Conservation (phyloP, 768 basidiomycete species). For the Gloeopeniophorella convolvens region DNA sequence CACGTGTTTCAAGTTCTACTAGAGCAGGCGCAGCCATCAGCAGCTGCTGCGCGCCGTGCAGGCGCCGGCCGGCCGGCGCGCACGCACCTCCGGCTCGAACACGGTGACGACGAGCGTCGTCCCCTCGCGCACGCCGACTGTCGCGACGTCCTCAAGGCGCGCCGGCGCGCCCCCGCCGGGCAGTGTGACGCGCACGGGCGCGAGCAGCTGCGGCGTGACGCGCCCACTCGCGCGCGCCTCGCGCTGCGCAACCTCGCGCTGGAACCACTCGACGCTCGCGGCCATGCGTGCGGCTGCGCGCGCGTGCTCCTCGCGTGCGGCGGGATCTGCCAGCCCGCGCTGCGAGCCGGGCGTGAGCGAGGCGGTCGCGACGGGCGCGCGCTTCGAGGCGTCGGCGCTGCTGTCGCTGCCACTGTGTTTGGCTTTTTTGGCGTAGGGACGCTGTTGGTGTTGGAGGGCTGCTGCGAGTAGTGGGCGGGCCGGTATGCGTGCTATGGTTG, state of each 20-base stretch:
- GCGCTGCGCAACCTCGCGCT: conserved; percentile 65
- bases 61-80: not conserved
- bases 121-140: conserved; percentile 76
- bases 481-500: not conserved
- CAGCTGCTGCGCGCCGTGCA: not conserved
- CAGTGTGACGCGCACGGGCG: conserved; percentile 56
- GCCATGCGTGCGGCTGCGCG: conserved; percentile 62
- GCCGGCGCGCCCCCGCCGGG: conserved; percentile 32
- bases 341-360: conserved; percentile 63
- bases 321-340: conserved; percentile 44
- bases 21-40: conserved; percentile 9
- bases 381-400: conserved; percentile 2
- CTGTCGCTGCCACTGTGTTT: not conserved
- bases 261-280: conserved; percentile 61
- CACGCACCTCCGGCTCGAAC: conserved; percentile 70
- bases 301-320: conserved; percentile 51
- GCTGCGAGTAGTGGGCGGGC: not conserved
- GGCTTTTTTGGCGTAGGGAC: conserved; percentile 18
- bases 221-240: conserved; percentile 72
- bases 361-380: conserved; percentile 38
- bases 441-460: not conserved
- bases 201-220: conserved; percentile 64
- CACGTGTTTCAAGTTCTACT: conserved; percentile 70
- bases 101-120: conserved; percentile 65
- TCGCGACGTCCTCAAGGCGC: conserved; percentile 64